A percentile compares a stretch with the other conserved stretches of the same genome.
Evolutionary conservation across 768 basidiomycete genomes (phyloP).

Genomic region (Jaapia argillacea): DNA sequence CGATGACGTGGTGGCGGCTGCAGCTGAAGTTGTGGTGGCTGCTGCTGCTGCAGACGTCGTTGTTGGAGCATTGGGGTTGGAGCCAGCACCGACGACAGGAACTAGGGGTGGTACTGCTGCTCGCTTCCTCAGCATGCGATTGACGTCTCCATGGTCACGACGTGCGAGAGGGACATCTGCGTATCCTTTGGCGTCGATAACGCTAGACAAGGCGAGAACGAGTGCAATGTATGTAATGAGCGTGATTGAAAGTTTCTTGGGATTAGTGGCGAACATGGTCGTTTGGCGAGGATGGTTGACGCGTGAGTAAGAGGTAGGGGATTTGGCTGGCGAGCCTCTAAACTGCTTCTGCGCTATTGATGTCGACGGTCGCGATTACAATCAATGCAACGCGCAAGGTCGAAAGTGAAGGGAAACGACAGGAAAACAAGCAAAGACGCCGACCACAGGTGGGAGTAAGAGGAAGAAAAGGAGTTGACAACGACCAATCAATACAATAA

Average conservation of each 20-base stretch:
- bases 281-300: constrained; percentile 3
- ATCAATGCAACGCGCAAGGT: too few relatives aligned
- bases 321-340: not conserved
- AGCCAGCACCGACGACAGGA: constrained; percentile 24
- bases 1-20: constrained; percentile 8
- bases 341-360: not conserved
- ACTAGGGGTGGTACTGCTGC: constrained; percentile 18
- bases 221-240: constrained; percentile 54
- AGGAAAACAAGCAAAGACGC: too few relatives aligned
- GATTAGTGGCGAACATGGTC: constrained; percentile 40
- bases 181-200: constrained; percentile 36
- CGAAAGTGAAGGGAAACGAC: too few relatives aligned
- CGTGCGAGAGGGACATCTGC: constrained; percentile 24
- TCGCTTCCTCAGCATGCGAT: constrained; percentile 66
- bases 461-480: too few relatives aligned
- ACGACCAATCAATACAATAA: too few relatives aligned
- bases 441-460: too few relatives aligned
- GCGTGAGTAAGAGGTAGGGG: constrained; percentile 1
- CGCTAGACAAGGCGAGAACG: constrained; percentile 35
- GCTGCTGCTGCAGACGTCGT: constrained; percentile 9
- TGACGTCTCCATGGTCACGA: constrained; percentile 46
- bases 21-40: constrained; percentile 5
- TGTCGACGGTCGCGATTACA: not conserved
- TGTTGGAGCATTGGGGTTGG: constrained; percentile 15
- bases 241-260: constrained; percentile 41